phyloP scores from a whole-genome alignment of 139 green algal species.

The Haematococcus lacustris region DNA sequence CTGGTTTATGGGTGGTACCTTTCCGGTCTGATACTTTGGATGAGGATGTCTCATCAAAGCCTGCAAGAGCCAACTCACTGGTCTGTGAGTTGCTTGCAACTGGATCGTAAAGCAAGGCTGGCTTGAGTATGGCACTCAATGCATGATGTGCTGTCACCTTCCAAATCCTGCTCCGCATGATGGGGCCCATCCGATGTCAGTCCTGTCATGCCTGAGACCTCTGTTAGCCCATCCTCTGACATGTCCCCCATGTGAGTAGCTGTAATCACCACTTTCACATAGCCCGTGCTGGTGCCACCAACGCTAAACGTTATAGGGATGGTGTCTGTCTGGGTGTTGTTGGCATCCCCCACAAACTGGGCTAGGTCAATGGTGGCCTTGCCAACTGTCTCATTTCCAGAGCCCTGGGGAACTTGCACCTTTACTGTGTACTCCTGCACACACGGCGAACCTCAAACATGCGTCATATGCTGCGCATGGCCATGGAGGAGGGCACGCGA shows the following conservation, averaged over 20 bases:
- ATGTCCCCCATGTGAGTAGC: constrained; percentile 18
- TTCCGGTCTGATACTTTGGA: too few species aligned
- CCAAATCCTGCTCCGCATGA: constrained; percentile 30
- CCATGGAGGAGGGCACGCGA: background rate
- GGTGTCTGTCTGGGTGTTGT: constrained; percentile 12
- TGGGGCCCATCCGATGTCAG: constrained; percentile 23
- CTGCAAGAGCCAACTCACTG: too few species aligned
- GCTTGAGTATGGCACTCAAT: too few species aligned
- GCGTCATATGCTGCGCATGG: background rate
- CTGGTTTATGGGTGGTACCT: too few species aligned
- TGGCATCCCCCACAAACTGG: constrained; percentile 16
- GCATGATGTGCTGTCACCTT: too few species aligned
- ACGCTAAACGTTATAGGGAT: constrained; percentile 18
- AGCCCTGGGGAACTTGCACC: constrained; percentile 34
- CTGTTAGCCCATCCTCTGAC: constrained; percentile 32
- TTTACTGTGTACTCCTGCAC: constrained; percentile 50
- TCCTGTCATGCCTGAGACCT: constrained; percentile 42
- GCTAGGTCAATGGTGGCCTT: constrained; percentile 44
- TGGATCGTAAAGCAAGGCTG: too few species aligned
- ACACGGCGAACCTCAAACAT: too few species aligned
- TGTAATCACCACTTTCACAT: constrained; percentile 32
- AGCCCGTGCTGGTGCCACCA: constrained; percentile 25
- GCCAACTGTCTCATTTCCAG: constrained; percentile 31
- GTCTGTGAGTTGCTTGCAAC: too few species aligned
- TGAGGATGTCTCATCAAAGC: too few species aligned